phyloP scores from a whole-genome alignment of 208 protist species.

The Giardia muris region DNA sequence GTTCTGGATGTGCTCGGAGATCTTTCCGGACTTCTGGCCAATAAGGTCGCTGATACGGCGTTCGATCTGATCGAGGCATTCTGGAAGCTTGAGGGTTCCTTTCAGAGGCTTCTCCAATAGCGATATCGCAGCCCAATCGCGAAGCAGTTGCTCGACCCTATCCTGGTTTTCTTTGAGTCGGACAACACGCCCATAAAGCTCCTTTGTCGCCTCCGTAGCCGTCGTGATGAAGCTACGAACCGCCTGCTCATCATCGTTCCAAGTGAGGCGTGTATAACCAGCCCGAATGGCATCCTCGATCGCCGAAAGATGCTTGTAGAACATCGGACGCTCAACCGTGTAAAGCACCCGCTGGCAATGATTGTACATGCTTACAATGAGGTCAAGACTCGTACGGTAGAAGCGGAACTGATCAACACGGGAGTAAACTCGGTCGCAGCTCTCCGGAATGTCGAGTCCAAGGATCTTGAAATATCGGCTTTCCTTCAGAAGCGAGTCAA shows the following conservation, averaged over 20 bases:
- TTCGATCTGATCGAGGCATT: neutral
- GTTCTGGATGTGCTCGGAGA: neutral
- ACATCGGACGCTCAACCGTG: constrained; percentile 19
- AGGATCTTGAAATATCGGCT: constrained; percentile 7
- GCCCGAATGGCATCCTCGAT: neutral
- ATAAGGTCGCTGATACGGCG: neutral
- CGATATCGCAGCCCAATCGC: neutral
- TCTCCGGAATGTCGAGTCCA: neutral
- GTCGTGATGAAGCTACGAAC: neutral
- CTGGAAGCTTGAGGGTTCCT: neutral
- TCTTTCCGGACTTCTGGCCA: neutral
- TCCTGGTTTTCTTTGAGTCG: neutral
- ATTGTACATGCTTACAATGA: constrained; percentile 31
- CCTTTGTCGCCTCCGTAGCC: neutral
- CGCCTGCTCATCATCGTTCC: neutral
- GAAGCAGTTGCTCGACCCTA: neutral
- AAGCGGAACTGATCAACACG: constrained; percentile 19
- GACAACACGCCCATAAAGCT: neutral
- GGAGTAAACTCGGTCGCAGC: neutral
- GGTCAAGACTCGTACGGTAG: neutral
- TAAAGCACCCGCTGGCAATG: neutral
- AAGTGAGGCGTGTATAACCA: neutral
- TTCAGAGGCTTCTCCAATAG: neutral
- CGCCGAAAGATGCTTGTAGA: neutral
- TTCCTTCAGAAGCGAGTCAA: constrained; percentile 20